These are phyloP conservation scores for Macrophomina tecta DNA, from an alignment of 2,329 filamentous ascomycete genomes.

Conservation along the genomic window DNA sequence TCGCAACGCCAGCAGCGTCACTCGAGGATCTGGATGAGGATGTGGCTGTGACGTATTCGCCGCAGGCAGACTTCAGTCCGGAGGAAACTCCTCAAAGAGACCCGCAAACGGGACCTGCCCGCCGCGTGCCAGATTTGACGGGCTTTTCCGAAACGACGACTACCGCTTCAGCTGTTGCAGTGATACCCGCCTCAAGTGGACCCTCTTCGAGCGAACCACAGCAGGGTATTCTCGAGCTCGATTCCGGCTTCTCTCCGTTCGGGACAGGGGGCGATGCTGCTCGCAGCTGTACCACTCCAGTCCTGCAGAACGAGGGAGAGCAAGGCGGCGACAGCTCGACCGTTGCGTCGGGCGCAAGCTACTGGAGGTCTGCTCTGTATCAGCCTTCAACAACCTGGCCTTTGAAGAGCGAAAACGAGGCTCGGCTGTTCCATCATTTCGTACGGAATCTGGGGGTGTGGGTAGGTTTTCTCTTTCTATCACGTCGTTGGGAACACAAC, in stretches of 20 bases:
- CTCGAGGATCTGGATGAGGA: conserved; percentile 25
- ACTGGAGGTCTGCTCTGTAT: conserved; percentile 15
- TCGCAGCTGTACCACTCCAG: background rate
- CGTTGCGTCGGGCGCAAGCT: background rate
- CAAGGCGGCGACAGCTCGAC: background rate
- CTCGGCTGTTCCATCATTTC: conserved; percentile 20
- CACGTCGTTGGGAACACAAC: background rate
- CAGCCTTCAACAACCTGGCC: conserved; percentile 14
- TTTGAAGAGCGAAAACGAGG: conserved; percentile 2
- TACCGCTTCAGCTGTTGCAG: background rate
- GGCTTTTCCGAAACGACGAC: background rate
- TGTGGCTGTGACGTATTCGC: background rate
- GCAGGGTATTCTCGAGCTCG: background rate
- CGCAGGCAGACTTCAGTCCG: background rate
- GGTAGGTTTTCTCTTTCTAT: conserved; percentile 2
- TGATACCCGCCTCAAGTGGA: background rate
- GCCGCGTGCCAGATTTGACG: background rate
- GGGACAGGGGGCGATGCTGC: background rate
- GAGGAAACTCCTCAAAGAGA: background rate
- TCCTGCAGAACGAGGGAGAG: background rate
- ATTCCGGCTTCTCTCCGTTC: background rate
- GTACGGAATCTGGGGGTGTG: conserved; percentile 9
- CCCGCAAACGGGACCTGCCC: background rate
- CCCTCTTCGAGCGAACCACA: background rate
- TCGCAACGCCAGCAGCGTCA: conserved; percentile 3